phyloP scores from a whole-genome alignment of 1,284 basidiomycete species.

The Rhodotorula sp. region DNA sequence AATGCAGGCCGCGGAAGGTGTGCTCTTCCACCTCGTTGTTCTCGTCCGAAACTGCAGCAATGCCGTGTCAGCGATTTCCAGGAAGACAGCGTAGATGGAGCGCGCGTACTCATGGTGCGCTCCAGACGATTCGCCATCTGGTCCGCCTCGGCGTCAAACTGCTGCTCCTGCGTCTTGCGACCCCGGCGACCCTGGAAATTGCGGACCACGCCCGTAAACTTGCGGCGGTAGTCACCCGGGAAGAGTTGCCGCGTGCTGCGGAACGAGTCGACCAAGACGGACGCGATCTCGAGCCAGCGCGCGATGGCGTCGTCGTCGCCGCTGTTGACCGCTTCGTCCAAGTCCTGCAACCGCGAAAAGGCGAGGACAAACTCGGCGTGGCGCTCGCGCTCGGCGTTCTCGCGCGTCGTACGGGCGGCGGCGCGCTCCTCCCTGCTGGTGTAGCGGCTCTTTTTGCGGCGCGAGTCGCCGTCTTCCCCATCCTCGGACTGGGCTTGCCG shows the following conservation, averaged over 20 bases:
- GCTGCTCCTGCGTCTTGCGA: slow-evolving; percentile 29
- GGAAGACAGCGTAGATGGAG: slow-evolving; percentile 28
- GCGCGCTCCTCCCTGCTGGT: slow-evolving; percentile 16
- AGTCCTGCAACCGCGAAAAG: slow-evolving; percentile 50
- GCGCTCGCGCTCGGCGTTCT: slow-evolving; percentile 38
- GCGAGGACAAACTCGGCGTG: slow-evolving; percentile 48
- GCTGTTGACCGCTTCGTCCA: slow-evolving; percentile 48
- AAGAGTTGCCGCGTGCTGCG: slow-evolving; percentile 81
- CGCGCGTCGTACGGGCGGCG: slow-evolving; percentile 12
- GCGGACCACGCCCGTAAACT: slow-evolving; percentile 45
- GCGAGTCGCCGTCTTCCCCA: background rate
- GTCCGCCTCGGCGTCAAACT: slow-evolving; percentile 64
- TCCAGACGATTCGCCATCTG: slow-evolving; percentile 72
- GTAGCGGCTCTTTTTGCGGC: slow-evolving; percentile 9
- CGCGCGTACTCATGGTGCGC: slow-evolving; percentile 61
- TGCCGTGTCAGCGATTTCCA: background rate
- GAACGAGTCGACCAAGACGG: slow-evolving; percentile 82
- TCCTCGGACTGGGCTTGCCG: slow-evolving; percentile 25
- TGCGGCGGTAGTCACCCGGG: slow-evolving; percentile 57
- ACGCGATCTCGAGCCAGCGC: slow-evolving; percentile 76
- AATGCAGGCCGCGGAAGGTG: slow-evolving; percentile 75
- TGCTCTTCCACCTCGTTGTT: slow-evolving; percentile 52
- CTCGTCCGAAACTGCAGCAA: slow-evolving; percentile 18
- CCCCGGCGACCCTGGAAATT: slow-evolving; percentile 31
- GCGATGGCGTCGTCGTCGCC: slow-evolving; percentile 51